Conservation (phyloP, 2,329 filamentous ascomycete genomes). For the Curvularia sp. region DNA sequence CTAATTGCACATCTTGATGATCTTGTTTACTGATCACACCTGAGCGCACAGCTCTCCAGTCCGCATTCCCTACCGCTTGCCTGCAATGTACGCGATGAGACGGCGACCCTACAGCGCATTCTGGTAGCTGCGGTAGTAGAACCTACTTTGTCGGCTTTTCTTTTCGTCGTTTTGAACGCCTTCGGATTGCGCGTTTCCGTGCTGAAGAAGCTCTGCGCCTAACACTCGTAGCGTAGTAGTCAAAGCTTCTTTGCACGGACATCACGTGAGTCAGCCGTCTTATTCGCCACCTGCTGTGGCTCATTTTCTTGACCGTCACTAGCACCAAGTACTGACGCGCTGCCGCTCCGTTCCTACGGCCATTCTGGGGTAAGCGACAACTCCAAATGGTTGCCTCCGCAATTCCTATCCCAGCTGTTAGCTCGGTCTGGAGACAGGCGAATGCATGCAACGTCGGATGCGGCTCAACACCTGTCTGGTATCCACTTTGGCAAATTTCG, state of each 20-base stretch:
- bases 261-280: background rate
- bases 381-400: constrained; percentile 1
- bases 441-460: constrained; percentile 5
- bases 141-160: background rate
- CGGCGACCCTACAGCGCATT: background rate
- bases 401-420: background rate
- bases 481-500: background rate
- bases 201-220: background rate
- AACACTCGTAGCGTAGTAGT: background rate
- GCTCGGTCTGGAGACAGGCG: constrained; percentile 4
- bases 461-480: constrained; percentile 8
- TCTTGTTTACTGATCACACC: no score
- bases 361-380: background rate
- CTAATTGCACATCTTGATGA: no score
- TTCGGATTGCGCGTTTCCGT: background rate
- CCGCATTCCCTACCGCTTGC: background rate
- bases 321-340: background rate
- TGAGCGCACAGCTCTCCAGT: background rate
- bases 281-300: background rate
- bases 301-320: background rate
- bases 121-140: background rate
- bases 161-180: background rate
- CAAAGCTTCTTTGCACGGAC: background rate
- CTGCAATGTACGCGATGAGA: background rate
- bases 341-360: background rate